A percentile compares a stretch with the other conserved stretches of the same genome.
phyloP scores from a whole-genome alignment of 176 grass and related monocot genomes.

The Cocos nucifera region DNA sequence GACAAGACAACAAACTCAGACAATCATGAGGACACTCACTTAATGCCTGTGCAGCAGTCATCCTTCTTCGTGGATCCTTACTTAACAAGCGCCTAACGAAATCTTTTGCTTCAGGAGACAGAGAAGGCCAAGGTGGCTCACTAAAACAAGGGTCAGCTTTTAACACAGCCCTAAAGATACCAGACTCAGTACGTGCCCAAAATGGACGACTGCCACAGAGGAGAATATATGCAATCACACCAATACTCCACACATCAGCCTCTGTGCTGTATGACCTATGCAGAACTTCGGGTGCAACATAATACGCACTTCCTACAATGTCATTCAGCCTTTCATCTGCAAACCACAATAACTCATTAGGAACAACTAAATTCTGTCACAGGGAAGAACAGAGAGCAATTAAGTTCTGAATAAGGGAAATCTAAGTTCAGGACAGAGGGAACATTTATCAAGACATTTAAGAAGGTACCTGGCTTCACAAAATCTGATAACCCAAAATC shows the following conservation, averaged over 20 bases:
- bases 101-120: constrained; percentile 63
- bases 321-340: constrained; percentile 71
- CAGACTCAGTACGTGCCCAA: constrained; percentile 80
- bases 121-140: constrained; percentile 65
- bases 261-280: constrained; percentile 76
- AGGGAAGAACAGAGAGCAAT: no score
- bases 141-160: constrained; percentile 74
- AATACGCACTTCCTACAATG: constrained; percentile 29
- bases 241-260: constrained; percentile 88
- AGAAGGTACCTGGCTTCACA: constrained; percentile 64
- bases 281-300: constrained; percentile 38
- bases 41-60: constrained; percentile 77
- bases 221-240: constrained; percentile 79
- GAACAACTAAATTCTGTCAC: no score
- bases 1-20: constrained; percentile 15
- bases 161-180: constrained; percentile 73
- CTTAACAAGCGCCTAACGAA: constrained; percentile 66
- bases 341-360: not conserved
- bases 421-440: no score
- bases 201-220: constrained; percentile 80
- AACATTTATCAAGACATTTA: not conserved
- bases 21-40: constrained; percentile 25
- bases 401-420: no score
- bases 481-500: constrained; percentile 82
- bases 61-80: constrained; percentile 84